A percentile compares a stretch with the other conserved stretches of the same genome.
Conservation (phyloP, 805 yeast genomes). For the Teunomyces panamensis region DNA sequence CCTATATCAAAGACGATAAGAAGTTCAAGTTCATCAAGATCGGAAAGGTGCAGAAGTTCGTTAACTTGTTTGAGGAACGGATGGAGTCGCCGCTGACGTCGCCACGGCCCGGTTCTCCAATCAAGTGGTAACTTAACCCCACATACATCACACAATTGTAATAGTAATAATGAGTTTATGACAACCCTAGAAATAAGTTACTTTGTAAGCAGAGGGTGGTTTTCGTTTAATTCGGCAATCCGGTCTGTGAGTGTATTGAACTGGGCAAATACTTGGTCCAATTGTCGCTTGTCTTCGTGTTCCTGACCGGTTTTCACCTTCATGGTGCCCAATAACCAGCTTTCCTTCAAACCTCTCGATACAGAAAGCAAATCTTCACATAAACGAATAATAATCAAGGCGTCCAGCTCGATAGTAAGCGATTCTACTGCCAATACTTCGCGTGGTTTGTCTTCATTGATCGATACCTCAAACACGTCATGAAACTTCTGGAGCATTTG, state of each 20-base stretch:
- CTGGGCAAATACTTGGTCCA: slow-evolving; percentile 26
- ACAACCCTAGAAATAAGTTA: background rate
- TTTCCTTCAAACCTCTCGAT: slow-evolving; percentile 49
- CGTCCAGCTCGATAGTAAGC: slow-evolving; percentile 52
- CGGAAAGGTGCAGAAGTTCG: slow-evolving; percentile 46
- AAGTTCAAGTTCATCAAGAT: slow-evolving; percentile 44
- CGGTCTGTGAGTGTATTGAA: slow-evolving; percentile 34
- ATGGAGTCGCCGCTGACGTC: slow-evolving; percentile 3
- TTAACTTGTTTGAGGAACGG: slow-evolving; percentile 40
- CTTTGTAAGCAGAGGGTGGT: background rate
- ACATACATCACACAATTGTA: background rate
- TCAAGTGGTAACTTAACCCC: background rate
- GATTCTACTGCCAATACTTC: slow-evolving; percentile 51
- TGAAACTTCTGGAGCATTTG: slow-evolving; percentile 51
- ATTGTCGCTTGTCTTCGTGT: slow-evolving; percentile 15
- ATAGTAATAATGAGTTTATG: slow-evolving; percentile 2
- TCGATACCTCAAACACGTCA: slow-evolving; percentile 49
- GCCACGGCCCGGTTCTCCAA: slow-evolving; percentile 4
- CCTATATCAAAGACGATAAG: slow-evolving; percentile 38
- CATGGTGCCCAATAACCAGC: slow-evolving; percentile 57
- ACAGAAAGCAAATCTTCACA: slow-evolving; percentile 52
- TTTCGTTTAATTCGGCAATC: slow-evolving; percentile 17
- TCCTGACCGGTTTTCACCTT: slow-evolving; percentile 26
- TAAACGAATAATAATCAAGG: slow-evolving; percentile 48
- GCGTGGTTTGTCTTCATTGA: slow-evolving; percentile 37